phyloP scores from a whole-genome alignment of 305 asterid species.

The Solanum aculeatissimum region DNA sequence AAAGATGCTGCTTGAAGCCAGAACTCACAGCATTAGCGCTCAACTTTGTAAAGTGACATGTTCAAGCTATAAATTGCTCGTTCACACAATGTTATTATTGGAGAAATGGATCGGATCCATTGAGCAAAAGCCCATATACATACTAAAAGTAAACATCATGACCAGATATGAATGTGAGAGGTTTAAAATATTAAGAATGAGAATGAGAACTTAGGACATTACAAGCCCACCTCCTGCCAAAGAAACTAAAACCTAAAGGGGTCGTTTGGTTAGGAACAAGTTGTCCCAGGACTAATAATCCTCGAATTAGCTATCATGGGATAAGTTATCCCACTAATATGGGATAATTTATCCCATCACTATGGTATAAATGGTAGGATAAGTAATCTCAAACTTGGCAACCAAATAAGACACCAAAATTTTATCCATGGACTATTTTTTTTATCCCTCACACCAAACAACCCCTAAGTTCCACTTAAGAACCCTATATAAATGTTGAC shows the following conservation, averaged over 20 bases:
- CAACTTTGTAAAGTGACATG: not conserved
- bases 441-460: too few relatives aligned
- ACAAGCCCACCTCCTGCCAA: not conserved
- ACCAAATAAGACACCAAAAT: too few relatives aligned
- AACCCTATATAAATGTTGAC: not conserved
- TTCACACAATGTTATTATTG: not conserved
- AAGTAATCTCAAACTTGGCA: too few relatives aligned
- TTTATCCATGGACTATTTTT: too few relatives aligned
- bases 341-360: too few relatives aligned
- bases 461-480: not conserved
- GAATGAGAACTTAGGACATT: not conserved
- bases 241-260: not conserved
- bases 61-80: not conserved
- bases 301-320: too few relatives aligned
- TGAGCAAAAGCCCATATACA: not conserved
- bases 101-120: not conserved
- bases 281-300: too few relatives aligned
- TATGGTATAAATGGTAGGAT: too few relatives aligned
- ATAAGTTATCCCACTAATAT: too few relatives aligned
- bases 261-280: too few relatives aligned
- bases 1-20: constrained; percentile 60
- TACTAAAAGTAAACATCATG: not conserved
- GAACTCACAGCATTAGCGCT: constrained; percentile 1
- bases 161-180: not conserved
- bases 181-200: not conserved